Evolutionary conservation across 371 early-diverging fungal species (phyloP), one percentile per base, ranked within the genome.

Genomic region (Mucor indicus): DNA sequence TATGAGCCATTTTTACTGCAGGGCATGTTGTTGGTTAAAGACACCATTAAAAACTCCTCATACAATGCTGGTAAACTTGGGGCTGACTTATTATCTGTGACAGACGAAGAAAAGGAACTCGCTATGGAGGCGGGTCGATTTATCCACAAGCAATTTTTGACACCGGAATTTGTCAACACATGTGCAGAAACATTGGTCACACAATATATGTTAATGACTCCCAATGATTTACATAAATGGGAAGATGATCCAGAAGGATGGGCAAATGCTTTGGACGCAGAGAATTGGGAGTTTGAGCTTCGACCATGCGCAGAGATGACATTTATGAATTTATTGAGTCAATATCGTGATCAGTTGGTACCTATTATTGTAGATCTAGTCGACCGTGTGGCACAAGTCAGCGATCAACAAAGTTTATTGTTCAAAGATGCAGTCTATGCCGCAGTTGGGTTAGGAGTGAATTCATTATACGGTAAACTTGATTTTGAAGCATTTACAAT

Each of bases 181-280:
- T 78, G 83, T 46, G 76, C 84, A 7, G 81, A 92, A 36, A 74
- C 81, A 2, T 63, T 95, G 16, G 78, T 95, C 23, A 74, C 84
- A 4, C 77, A 83, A 46, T 93, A 91, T 46, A 73, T 96, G 69
- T 65, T 83, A 8, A 60, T 92, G 23, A 77, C 77, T 16, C 71
- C 77, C 0, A 73, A 65, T 9, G 95, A 95, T 60, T 62, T 93
- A 48, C 75, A 67, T 21, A 67, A 67, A 57, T 95, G 94, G 95
- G 85, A 89, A 39, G 83, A 87, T 1, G 90, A 89, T 55, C 92
- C 95, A 4, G 95, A 96, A 67, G 81, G 76, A 2, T 96, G 90
- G 86, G 66, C 88, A 9, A 72, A 79, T 33, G 84, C 85, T 12
- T 83, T 90, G 16, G 92, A 90, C 47, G 77, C 89, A 9, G 93